Evolutionary conservation across 169 alveolate genomes (phyloP).

Genomic region (Eimeria maxima): DNA sequence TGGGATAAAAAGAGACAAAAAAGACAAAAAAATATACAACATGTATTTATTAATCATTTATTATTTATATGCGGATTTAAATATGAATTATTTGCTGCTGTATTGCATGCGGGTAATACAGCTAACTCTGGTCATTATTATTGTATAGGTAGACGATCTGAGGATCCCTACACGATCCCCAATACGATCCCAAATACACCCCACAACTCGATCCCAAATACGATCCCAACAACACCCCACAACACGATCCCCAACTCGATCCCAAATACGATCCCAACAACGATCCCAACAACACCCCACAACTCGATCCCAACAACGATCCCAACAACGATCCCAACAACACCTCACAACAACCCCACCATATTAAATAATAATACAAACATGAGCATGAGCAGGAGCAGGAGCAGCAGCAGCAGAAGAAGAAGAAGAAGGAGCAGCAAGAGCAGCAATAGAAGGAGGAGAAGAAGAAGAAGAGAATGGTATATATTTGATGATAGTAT

Average conservation of each 20-base stretch:
- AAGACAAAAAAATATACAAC: conserved; percentile 85
- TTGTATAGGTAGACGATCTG: conserved; percentile 90
- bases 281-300: background rate
- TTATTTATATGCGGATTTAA: conserved; percentile 87
- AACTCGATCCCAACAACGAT: too few species aligned
- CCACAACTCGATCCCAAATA: too few species aligned
- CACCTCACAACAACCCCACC: too few species aligned
- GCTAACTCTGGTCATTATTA: conserved; percentile 92
- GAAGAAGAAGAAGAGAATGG: background rate
- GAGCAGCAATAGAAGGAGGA: background rate
- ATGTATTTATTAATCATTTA: conserved; percentile 84
- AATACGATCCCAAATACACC: too few species aligned
- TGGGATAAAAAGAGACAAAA: conserved; percentile 78
- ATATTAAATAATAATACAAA: background rate
- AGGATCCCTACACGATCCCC: too few species aligned
- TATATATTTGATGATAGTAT: background rate
- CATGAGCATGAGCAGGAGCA: background rate
- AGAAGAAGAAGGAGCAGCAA: background rate
- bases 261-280: background rate
- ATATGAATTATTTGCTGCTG: conserved; percentile 89
- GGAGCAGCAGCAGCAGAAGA: background rate
- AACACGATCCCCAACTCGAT: too few species aligned
- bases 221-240: too few species aligned
- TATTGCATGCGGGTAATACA: conserved; percentile 89
- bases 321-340: too few species aligned